Evolutionary conservation across 768 basidiomycete genomes (phyloP).

Genomic region (Multifurca ochricompacta): DNA sequence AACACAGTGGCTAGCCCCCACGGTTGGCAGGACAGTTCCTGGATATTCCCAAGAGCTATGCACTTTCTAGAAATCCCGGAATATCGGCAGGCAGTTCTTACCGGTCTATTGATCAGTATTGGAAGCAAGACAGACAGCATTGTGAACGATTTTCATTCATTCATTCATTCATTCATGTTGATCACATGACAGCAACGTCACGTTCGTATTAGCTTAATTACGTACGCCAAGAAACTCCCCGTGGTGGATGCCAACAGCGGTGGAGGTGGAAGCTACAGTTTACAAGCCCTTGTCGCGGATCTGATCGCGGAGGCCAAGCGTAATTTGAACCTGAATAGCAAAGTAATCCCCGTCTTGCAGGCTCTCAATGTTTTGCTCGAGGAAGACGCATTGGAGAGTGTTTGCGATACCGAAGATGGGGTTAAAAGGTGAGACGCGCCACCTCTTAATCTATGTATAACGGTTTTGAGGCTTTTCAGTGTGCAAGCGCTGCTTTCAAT

Average conservation of each 20-base stretch:
- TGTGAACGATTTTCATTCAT: slow-evolving; percentile 42
- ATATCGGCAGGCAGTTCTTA: slow-evolving; percentile 57
- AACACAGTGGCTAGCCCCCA: slow-evolving; percentile 19
- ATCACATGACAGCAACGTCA: slow-evolving; percentile 53
- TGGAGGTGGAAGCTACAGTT: slow-evolving; percentile 34
- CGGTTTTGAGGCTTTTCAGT: slow-evolving; percentile 29
- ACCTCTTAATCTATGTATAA: neutral
- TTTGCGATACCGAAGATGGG: slow-evolving; percentile 42
- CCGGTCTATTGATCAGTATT: slow-evolving; percentile 70
- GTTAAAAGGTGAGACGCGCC: slow-evolving; percentile 40
- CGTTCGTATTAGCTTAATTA: slow-evolving; percentile 50
- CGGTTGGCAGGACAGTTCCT: slow-evolving; percentile 63
- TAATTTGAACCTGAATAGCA: slow-evolving; percentile 53
- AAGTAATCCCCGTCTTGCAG: slow-evolving; percentile 78
- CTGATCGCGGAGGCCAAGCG: slow-evolving; percentile 46
- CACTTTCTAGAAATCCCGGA: slow-evolving; percentile 51
- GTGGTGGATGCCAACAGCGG: slow-evolving; percentile 24
- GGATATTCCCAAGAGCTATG: slow-evolving; percentile 70
- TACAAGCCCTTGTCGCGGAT: slow-evolving; percentile 47
- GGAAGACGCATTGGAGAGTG: slow-evolving; percentile 46
- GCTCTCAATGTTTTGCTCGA: slow-evolving; percentile 69
- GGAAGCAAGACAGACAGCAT: slow-evolving; percentile 81
- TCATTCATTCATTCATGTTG: slow-evolving; percentile 12
- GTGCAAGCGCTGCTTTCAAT: slow-evolving; percentile 47
- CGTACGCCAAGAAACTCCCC: slow-evolving; percentile 50